These are phyloP conservation scores for Sequoiadendron giganteum DNA, from an alignment of 75 land plant genomes.

Conservation along the genomic window DNA sequence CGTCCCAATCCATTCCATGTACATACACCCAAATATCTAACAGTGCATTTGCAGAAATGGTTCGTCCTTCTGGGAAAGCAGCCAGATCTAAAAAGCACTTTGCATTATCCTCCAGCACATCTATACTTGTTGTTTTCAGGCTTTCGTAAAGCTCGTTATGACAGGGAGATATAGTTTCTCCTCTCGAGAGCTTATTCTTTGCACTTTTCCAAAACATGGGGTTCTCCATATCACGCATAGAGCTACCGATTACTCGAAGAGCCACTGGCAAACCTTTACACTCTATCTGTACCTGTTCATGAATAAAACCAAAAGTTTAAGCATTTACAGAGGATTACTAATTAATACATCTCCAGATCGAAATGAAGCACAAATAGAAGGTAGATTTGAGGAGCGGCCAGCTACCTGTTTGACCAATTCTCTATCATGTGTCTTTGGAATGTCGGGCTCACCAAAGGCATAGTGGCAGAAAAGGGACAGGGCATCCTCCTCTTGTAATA, in stretches of 20 bases:
- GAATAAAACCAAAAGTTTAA: not conserved
- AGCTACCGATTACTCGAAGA: not conserved
- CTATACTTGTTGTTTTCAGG: not conserved
- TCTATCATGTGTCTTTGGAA: slow-evolving; percentile 25
- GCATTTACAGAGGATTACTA: not conserved
- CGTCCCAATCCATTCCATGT: not conserved
- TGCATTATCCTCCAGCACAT: not conserved
- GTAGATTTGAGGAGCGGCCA: not conserved
- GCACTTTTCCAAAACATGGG: not conserved
- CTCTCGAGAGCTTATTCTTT: not conserved
- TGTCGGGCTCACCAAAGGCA: slow-evolving; percentile 36
- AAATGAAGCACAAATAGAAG: not conserved
- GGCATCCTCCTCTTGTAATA: slow-evolving; percentile 47
- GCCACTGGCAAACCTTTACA: not conserved
- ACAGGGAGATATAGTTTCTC: not conserved
- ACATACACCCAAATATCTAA: slow-evolving; percentile 2
- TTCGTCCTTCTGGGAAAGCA: not conserved
- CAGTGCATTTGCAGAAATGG: not conserved
- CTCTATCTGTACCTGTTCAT: not conserved
- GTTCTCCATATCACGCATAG: not conserved
- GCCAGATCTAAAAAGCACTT: not conserved
- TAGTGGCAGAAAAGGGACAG: slow-evolving; percentile 37
- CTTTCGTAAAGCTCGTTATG: not conserved
- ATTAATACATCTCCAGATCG: no score
- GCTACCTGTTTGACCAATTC: slow-evolving; percentile 46